Percentiles rank a stretch among this genome's conserved stretches.
Conservation (phyloP, 2,329 filamentous ascomycete genomes). For the Aureobasidium sp. region DNA sequence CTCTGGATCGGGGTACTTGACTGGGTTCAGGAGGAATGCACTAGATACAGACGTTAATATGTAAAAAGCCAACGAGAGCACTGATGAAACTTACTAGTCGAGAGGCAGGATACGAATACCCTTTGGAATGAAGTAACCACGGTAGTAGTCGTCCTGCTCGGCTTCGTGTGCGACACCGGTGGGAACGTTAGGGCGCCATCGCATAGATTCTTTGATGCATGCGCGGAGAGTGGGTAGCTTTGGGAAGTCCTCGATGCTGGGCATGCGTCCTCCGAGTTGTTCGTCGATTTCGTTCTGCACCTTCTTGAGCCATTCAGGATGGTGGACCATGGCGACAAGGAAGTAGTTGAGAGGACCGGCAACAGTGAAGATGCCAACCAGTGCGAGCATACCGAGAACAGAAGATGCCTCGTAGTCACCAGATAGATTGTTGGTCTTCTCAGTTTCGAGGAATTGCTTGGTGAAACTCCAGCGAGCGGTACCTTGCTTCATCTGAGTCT, state of each 20-base stretch:
- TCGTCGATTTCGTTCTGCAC: slow-evolving; percentile 42
- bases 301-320: slow-evolving; percentile 42
- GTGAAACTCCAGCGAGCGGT: slow-evolving; percentile 37
- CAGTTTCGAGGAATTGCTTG: slow-evolving; percentile 37
- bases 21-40: slow-evolving; percentile 52
- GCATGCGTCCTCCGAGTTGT: slow-evolving; percentile 36
- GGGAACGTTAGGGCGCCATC: slow-evolving; percentile 47
- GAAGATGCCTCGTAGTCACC: slow-evolving; percentile 31
- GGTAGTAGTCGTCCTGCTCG: slow-evolving; percentile 47
- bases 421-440: slow-evolving; percentile 28
- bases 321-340: slow-evolving; percentile 39
- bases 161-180: slow-evolving; percentile 49
- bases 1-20: slow-evolving; percentile 58
- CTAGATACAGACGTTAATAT: slow-evolving; percentile 26
- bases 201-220: slow-evolving; percentile 30
- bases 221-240: slow-evolving; percentile 28
- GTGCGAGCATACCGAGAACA: slow-evolving; percentile 30
- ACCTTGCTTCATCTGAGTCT: slow-evolving; percentile 35
- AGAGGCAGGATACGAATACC: slow-evolving; percentile 48
- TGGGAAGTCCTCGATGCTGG: slow-evolving; percentile 35
- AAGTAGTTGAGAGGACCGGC: slow-evolving; percentile 26
- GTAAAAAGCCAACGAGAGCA: neutral
- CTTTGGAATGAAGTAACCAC: slow-evolving; percentile 47
- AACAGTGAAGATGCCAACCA: slow-evolving; percentile 31
- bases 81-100: slow-evolving; percentile 40